Evolutionary conservation across 768 basidiomycete genomes (phyloP).

Genomic region (Inosperma sp.): DNA sequence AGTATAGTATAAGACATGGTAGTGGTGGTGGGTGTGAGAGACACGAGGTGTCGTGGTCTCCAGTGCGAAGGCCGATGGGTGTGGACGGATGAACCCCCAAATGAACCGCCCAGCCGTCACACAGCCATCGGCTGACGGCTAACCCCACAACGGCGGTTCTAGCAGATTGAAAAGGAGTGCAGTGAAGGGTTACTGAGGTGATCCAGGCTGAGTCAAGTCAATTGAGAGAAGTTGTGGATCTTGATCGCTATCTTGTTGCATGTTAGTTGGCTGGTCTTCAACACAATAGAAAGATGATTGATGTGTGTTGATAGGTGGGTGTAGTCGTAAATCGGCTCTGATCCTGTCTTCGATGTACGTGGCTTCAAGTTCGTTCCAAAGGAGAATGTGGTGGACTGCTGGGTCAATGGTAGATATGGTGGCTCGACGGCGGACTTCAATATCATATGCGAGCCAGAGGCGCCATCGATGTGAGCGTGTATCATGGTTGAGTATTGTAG

Average conservation of each 20-base stretch:
- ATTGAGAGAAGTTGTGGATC: too few relatives aligned
- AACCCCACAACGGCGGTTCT: not conserved
- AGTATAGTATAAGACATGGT: too few relatives aligned
- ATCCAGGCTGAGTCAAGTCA: not conserved
- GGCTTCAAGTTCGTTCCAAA: not conserved
- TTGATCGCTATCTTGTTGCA: not conserved
- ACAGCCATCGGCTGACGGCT: not conserved
- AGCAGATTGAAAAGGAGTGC: not conserved
- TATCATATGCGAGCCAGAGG: constrained; percentile 2
- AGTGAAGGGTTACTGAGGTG: not conserved
- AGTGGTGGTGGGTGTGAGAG: too few relatives aligned
- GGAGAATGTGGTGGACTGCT: not conserved
- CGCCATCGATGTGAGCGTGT: not conserved
- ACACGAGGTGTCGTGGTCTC: too few relatives aligned
- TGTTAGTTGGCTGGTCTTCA: not conserved
- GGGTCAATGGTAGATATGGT: not conserved
- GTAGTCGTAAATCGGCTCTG: not conserved
- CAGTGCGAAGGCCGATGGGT: too few relatives aligned
- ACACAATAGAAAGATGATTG: not conserved
- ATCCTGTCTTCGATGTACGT: not conserved
- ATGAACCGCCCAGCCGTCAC: not conserved
- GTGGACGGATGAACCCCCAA: too few relatives aligned
- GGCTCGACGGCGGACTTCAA: not conserved
- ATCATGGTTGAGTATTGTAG: not conserved
- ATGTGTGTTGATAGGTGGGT: not conserved